Conservation (phyloP, 1,284 basidiomycete genomes). For the Tilletia setariae region DNA sequence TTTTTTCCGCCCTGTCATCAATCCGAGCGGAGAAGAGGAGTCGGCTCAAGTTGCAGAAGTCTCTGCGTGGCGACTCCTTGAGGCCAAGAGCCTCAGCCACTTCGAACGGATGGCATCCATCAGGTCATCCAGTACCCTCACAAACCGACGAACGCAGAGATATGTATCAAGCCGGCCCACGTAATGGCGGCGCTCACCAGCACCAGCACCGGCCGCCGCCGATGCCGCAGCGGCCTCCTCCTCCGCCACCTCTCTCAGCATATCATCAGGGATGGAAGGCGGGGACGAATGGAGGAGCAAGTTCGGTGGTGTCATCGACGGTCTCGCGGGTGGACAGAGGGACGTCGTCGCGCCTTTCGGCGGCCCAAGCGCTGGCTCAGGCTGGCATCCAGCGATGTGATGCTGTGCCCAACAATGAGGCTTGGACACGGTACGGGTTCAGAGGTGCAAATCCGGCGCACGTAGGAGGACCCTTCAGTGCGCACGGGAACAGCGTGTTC, state of each 20-base stretch:
- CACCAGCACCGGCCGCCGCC: not conserved
- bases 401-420: not conserved
- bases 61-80: not conserved
- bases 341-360: not conserved
- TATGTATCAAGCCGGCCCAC: no score
- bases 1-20: no score
- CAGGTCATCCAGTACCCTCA: not conserved
- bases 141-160: not conserved
- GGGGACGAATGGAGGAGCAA: not conserved
- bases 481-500: not conserved
- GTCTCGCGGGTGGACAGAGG: no score
- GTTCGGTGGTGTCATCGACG: no score
- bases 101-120: not conserved
- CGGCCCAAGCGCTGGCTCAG: slow-evolving; percentile 4
- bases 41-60: no score
- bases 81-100: not conserved
- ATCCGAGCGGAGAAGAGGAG: no score
- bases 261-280: not conserved
- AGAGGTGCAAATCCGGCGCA: not conserved
- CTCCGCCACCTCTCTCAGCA: not conserved
- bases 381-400: slow-evolving; percentile 1
- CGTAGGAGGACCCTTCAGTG: not conserved
- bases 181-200: not conserved
- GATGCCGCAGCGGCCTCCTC: not conserved
- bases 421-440: slow-evolving; percentile 8